phyloP scores from a whole-genome alignment of 1,284 basidiomycete species.

The Neolentinus lepideus region DNA sequence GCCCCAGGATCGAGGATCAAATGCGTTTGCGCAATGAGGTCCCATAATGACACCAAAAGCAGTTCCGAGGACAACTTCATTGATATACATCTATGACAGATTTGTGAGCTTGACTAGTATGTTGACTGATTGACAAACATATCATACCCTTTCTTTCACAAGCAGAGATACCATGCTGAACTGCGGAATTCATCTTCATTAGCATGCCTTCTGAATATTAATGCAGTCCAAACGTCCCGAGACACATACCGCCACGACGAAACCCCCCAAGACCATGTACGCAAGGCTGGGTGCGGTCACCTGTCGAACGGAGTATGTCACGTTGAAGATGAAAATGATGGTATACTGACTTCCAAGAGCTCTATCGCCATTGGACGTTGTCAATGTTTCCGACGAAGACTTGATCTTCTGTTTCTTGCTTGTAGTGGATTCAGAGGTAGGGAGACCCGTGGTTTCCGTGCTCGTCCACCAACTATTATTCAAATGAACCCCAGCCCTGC shows the following conservation, averaged over 20 bases:
- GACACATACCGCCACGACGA: conserved; percentile 51
- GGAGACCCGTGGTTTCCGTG: no score
- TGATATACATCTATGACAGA: conserved; percentile 63
- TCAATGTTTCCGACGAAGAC: no score
- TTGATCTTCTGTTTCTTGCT: no score
- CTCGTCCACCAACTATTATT: no score
- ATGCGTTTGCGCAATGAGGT: conserved; percentile 68
- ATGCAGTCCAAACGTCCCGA: no score
- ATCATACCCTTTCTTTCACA: conserved; percentile 67
- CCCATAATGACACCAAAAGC: conserved; percentile 69
- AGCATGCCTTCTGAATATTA: no score
- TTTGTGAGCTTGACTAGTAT: not conserved
- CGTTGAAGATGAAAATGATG: not conserved
- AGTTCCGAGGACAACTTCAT: conserved; percentile 90
- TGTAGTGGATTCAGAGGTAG: no score
- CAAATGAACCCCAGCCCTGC: no score
- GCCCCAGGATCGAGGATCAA: conserved; percentile 79
- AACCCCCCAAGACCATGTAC: conserved; percentile 77
- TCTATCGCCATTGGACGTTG: not conserved
- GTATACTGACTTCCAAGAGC: not conserved
- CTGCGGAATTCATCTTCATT: conserved; percentile 27
- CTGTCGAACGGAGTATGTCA: conserved; percentile 21
- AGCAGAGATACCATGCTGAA: conserved; percentile 80
- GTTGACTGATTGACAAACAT: not conserved
- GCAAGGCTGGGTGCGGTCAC: conserved; percentile 43